Evolutionary conservation across 768 basidiomycete genomes (phyloP), one percentile per base, ranked within the genome.

Genomic region (Tulasnella sp.): DNA sequence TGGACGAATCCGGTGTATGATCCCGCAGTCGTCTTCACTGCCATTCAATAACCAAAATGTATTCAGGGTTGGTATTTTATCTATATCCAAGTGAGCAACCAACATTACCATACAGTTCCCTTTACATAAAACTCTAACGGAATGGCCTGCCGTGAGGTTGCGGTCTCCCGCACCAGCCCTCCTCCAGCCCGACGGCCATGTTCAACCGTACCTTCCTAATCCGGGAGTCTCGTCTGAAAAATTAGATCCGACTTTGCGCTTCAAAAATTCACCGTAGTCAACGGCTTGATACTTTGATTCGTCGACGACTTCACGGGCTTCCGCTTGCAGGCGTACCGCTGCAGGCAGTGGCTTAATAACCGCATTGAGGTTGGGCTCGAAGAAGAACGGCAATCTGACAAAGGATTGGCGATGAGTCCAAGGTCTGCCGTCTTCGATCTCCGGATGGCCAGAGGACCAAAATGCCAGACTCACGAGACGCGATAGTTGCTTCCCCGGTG

Each of bases 371-470:
- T 86, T 88, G 0, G 92, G 91, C 67, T 94, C 92, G 61, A 86
- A 94, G 75, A 96, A 96, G 71, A 94, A 94, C 0, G 92, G 92
- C 17, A 93, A 76, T 7, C 86, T 89, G 57, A 6, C 43, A 29
- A 15, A 23, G 40, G 6, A 48, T 21, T 5, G 27, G n/a, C 27
- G 0, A 25, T 46, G 12, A 48, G 27, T 48, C 11, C n/a, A 48
- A 32, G 4, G 8, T 31, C 19, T n/a, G 1, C 42, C 9, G 6
- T 42, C 15, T 25, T 7, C 41, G 12, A 42, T 15, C 15, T n/a
- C 31, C 36, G 36, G n/a, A n/a, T 37, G n/a, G 36, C n/a, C 36
- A n/a, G 36, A 25, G 7, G 34, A 46, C 41, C 14, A 32, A 17
- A 12, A 2, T 34, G 58, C 36, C 0, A 31, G 35, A 42, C 86